phyloP scores from a whole-genome alignment of 495 filamentous ascomycete species.

The Penicillium canariense region DNA sequence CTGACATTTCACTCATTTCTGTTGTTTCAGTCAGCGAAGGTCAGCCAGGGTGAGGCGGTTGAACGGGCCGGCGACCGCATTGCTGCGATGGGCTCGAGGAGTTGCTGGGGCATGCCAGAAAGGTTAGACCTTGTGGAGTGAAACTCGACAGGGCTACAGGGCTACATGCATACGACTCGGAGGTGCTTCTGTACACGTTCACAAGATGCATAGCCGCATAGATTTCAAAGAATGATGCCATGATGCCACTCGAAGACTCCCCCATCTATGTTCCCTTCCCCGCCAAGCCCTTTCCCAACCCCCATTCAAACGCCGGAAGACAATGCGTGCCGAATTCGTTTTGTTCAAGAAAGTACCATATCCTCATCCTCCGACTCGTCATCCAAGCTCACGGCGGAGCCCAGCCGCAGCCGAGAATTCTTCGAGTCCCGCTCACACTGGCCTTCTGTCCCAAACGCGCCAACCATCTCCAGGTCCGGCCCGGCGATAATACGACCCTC shows the following conservation, averaged over 20 bases:
- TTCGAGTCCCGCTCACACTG: constrained; percentile 47
- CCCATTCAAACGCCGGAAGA: constrained; percentile 19
- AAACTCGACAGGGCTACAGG: not conserved
- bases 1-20: not conserved
- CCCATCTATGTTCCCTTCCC: not conserved
- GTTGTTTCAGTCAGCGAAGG: not conserved
- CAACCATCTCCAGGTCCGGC: constrained; percentile 76
- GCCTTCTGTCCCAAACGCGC: constrained; percentile 60
- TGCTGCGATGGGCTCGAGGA: too few relatives aligned
- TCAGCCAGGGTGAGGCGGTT: constrained; percentile 15
- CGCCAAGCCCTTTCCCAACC: constrained; percentile 1
- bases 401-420: constrained; percentile 45
- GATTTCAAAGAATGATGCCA: constrained; percentile 1
- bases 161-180: not conserved
- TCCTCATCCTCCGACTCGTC: constrained; percentile 70
- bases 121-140: too few relatives aligned
- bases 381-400: constrained; percentile 57
- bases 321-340: constrained; percentile 25
- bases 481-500: constrained; percentile 86
- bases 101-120: too few relatives aligned
- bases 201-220: not conserved
- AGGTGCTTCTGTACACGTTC: constrained; percentile 7
- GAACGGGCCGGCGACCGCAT: constrained; percentile 31
- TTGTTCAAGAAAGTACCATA: constrained; percentile 55
- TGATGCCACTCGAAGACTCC: not conserved